Percentiles rank a stretch among this genome's conserved stretches.
These are phyloP conservation scores for Neckera pumila DNA, from an alignment of 225 moss, liverwort and hornwort genomes.

Conservation along the genomic window DNA sequence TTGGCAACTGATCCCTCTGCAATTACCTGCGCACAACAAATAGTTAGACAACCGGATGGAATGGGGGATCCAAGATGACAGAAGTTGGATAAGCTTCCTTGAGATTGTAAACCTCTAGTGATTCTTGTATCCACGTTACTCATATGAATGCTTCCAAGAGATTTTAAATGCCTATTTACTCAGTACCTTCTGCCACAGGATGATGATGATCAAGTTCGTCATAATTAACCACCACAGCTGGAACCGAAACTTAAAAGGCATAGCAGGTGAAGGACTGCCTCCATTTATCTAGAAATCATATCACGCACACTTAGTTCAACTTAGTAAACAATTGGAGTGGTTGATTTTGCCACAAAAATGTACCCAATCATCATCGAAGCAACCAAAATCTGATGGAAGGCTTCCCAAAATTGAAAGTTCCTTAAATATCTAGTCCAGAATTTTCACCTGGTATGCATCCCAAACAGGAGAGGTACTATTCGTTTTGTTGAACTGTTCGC, in stretches of 20 bases:
- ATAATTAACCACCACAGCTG: constrained; percentile 61
- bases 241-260: constrained; percentile 54
- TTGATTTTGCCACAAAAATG: not conserved
- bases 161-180: not conserved
- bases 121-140: not conserved
- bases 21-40: constrained; percentile 29
- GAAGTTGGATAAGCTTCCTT: not conserved
- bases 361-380: not conserved
- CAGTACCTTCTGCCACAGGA: constrained; percentile 69
- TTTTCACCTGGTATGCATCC: constrained; percentile 53
- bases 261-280: constrained; percentile 51
- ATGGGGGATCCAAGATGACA: not conserved
- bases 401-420: not conserved
- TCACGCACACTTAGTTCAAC: not conserved
- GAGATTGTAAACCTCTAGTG: not conserved
- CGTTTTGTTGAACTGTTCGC: constrained; percentile 49
- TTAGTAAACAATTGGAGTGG: not conserved
- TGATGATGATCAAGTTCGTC: constrained; percentile 24
- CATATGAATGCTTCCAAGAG: not conserved
- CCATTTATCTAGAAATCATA: constrained; percentile 23
- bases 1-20: constrained; percentile 64
- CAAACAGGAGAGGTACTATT: constrained; percentile 60
- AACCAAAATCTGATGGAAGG: not conserved
- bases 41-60: not conserved
- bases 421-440: not conserved